A percentile compares a stretch with the other conserved stretches of the same genome.
These are phyloP conservation scores for Coniella vitis DNA, from an alignment of 2,329 filamentous ascomycete species.

Conservation along the genomic window DNA sequence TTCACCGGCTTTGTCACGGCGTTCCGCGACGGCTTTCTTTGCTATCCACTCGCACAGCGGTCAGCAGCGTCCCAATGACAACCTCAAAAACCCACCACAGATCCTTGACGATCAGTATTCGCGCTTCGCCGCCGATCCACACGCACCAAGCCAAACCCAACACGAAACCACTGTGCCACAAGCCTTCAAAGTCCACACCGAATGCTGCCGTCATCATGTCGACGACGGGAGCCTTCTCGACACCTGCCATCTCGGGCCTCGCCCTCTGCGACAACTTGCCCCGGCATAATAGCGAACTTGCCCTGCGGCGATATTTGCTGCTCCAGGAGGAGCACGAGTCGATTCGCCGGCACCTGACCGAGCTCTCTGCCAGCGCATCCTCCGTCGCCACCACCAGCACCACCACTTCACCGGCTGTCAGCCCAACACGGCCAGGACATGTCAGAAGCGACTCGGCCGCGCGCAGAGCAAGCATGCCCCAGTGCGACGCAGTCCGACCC, in stretches of 20 bases:
- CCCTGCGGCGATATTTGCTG: slow-evolving; percentile 47
- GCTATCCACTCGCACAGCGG: not conserved
- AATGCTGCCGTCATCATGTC: slow-evolving; percentile 11
- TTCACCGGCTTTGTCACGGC: not conserved
- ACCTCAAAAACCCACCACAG: slow-evolving; percentile 12
- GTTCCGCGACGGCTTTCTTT: not conserved
- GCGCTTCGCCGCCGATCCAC: slow-evolving; percentile 4
- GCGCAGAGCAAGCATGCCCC: slow-evolving; percentile 14
- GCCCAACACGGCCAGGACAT: slow-evolving; percentile 11
- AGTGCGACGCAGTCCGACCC: slow-evolving; percentile 17
- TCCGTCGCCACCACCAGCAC: slow-evolving; percentile 32
- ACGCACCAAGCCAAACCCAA: not conserved
- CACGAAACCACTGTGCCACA: slow-evolving; percentile 9
- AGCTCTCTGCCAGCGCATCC: slow-evolving; percentile 34
- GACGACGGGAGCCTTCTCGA: not conserved
- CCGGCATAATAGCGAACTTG: slow-evolving; percentile 36
- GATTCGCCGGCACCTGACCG: slow-evolving; percentile 43
- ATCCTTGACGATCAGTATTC: slow-evolving; percentile 16
- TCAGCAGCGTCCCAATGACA: slow-evolving; percentile 13
- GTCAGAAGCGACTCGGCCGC: slow-evolving; percentile 16
- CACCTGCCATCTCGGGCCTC: not conserved
- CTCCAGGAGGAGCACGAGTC: slow-evolving; percentile 49
- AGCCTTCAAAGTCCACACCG: slow-evolving; percentile 12
- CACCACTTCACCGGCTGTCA: slow-evolving; percentile 26
- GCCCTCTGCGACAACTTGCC: slow-evolving; percentile 11